These are phyloP conservation scores for Moesziomyces aphidis DNA, from an alignment of 1,284 basidiomycete genomes.

Conservation along the genomic window DNA sequence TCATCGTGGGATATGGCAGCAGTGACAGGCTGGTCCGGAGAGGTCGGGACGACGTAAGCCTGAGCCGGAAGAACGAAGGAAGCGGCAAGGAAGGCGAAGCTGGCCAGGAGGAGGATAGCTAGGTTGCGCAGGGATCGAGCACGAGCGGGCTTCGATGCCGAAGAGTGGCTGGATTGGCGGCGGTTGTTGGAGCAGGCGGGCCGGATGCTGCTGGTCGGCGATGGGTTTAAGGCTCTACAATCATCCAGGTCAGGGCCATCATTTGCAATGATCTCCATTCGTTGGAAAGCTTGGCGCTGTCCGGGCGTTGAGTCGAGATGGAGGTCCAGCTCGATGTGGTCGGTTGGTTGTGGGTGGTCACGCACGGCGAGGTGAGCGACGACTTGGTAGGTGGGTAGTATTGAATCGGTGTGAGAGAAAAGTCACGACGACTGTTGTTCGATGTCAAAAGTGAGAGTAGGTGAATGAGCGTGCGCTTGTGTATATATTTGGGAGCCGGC, in stretches of 20 bases:
- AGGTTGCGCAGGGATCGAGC: constrained; percentile 7
- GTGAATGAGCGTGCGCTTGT: background rate
- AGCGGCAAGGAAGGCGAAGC: constrained; percentile 14
- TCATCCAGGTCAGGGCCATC: constrained; percentile 48
- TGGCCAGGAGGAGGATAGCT: constrained; percentile 12
- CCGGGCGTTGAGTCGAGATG: background rate
- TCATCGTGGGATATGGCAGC: constrained; percentile 37
- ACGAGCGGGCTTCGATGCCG: background rate
- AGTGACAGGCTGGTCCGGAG: constrained; percentile 2
- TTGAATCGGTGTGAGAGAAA: constrained; percentile 4
- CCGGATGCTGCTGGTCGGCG: constrained; percentile 31
- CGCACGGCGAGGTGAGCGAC: background rate
- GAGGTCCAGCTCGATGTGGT: background rate
- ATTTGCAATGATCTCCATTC: constrained; percentile 43
- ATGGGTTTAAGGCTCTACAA: constrained; percentile 48
- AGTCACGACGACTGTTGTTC: too few relatives aligned
- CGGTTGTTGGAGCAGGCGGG: constrained; percentile 42
- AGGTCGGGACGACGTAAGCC: constrained; percentile 29
- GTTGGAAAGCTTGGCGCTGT: constrained; percentile 12
- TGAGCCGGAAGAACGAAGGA: constrained; percentile 12
- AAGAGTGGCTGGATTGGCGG: constrained; percentile 8
- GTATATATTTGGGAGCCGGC: constrained; percentile 9
- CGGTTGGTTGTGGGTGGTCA: background rate
- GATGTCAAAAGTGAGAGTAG: background rate
- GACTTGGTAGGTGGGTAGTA: constrained; percentile 4